These are phyloP conservation scores for Tetradesmus lagerheimii DNA, from an alignment of 139 green algal species.

Conservation along the genomic window DNA sequence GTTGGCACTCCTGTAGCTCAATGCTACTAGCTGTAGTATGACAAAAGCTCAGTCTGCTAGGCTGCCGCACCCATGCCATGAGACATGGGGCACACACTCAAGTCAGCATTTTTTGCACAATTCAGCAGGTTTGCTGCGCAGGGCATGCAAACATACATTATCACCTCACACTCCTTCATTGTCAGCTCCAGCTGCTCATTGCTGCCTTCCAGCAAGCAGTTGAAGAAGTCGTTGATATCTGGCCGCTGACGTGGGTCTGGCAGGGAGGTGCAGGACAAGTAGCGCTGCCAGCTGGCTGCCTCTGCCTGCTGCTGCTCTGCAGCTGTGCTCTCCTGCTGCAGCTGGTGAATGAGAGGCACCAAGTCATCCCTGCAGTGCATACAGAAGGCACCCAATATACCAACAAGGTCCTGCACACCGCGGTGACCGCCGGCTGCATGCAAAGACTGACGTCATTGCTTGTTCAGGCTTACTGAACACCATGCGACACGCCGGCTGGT, in stretches of 20 bases:
- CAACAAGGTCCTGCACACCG: background rate
- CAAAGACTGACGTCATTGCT: no score
- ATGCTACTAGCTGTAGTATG: no score
- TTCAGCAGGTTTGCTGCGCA: background rate
- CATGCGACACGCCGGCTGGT: no score
- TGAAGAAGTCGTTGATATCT: slow-evolving; percentile 42
- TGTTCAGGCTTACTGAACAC: no score
- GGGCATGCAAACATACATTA: background rate
- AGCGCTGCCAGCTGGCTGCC: slow-evolving; percentile 26
- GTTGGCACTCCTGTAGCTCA: background rate
- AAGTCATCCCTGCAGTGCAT: slow-evolving; percentile 8
- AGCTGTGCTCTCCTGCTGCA: background rate
- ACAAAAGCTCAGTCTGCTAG: no score
- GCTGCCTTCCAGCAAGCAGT: background rate
- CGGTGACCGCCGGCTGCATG: no score
- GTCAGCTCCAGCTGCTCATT: background rate
- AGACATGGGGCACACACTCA: background rate
- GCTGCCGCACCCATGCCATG: background rate
- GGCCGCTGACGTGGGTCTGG: background rate
- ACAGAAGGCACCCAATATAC: no score
- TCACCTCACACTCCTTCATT: slow-evolving; percentile 35
- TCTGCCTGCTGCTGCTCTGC: background rate
- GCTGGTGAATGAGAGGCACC: background rate
- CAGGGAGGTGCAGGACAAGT: slow-evolving; percentile 47
- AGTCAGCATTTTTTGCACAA: no score